A percentile compares a stretch with the other conserved stretches of the same genome.
phyloP scores from a whole-genome alignment of 345 rosid species.

The Euphorbia lathyris region DNA sequence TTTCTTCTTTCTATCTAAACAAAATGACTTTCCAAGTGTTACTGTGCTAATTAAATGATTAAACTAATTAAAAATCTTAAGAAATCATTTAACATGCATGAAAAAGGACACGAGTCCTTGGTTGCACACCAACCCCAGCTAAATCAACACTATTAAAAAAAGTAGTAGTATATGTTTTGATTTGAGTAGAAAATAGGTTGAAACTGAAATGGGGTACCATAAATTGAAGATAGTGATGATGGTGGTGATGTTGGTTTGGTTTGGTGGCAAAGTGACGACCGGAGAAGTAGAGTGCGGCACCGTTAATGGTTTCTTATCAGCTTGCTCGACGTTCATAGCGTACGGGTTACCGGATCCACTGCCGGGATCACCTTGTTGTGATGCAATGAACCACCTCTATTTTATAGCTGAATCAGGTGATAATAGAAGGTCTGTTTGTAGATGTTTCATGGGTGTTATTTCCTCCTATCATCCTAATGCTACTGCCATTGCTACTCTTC shows the following conservation, averaged over 20 bases:
- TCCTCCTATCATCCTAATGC: slow-evolving; percentile 45
- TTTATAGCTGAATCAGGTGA: slow-evolving; percentile 12
- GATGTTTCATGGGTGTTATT: slow-evolving; percentile 23
- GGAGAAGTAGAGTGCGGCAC: slow-evolving; percentile 46
- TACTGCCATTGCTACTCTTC: slow-evolving; percentile 63
- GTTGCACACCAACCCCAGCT: slow-evolving; percentile 28
- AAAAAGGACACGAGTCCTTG: slow-evolving; percentile 20
- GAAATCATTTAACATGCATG: slow-evolving; percentile 23
- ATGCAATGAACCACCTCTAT: slow-evolving; percentile 18
- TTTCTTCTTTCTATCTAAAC: no score
- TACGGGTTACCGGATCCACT: slow-evolving; percentile 28
- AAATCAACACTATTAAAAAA: slow-evolving; percentile 9
- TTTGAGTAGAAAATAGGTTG: no score
- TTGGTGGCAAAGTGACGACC: slow-evolving; percentile 18
- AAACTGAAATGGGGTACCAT: slow-evolving; percentile 9
- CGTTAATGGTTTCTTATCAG: slow-evolving; percentile 32
- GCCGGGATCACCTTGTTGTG: slow-evolving; percentile 31
- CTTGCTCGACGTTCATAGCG: slow-evolving; percentile 22
- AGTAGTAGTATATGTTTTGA: no score
- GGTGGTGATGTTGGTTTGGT: slow-evolving; percentile 10
- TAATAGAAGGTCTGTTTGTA: slow-evolving; percentile 6
- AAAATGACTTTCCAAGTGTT: no score
- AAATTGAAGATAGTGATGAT: not conserved
- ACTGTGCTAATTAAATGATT: no score
- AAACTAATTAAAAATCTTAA: no score